These are phyloP conservation scores for Polytrichum commune DNA, from an alignment of 225 moss, liverwort and hornwort genomes.

Conservation along the genomic window DNA sequence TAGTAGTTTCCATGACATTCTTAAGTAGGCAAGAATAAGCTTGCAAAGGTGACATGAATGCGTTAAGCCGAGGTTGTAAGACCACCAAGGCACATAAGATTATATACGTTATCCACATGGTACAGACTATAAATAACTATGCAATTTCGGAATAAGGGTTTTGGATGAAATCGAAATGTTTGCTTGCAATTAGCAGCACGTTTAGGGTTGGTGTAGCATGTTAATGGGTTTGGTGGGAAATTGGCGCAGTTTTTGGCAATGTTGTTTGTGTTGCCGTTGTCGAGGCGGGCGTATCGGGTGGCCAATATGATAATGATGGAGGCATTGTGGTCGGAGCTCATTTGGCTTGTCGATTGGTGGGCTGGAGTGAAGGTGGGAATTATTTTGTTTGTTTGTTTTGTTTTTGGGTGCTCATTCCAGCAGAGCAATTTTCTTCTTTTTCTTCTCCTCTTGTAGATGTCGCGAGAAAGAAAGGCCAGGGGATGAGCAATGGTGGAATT, in stretches of 20 bases:
- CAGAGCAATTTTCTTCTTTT: background rate
- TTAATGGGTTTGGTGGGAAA: background rate
- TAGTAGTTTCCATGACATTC: too few relatives aligned
- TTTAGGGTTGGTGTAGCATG: background rate
- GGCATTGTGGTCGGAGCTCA: conserved; percentile 86
- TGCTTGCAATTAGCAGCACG: too few relatives aligned
- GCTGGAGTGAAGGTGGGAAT: conserved; percentile 67
- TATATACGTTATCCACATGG: too few relatives aligned
- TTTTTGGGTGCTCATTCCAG: background rate
- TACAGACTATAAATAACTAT: too few relatives aligned
- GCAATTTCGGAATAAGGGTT: too few relatives aligned
- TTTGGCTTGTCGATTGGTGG: conserved; percentile 99
- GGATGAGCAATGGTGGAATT: background rate
- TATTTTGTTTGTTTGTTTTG: background rate
- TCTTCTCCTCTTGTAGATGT: too few relatives aligned
- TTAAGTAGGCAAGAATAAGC: too few relatives aligned
- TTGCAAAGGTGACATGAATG: too few relatives aligned
- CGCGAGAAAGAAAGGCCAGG: too few relatives aligned
- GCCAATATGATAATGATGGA: conserved; percentile 84
- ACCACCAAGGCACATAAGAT: too few relatives aligned
- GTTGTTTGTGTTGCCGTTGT: conserved; percentile 67
- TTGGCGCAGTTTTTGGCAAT: conserved; percentile 63
- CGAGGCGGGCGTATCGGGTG: conserved; percentile 71
- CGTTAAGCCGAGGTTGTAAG: too few relatives aligned
- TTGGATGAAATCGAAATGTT: too few relatives aligned